Base-by-base conservation (phyloP, 2,329 filamentous ascomycete species). In the Pseudodiploospora longispora region DNA sequence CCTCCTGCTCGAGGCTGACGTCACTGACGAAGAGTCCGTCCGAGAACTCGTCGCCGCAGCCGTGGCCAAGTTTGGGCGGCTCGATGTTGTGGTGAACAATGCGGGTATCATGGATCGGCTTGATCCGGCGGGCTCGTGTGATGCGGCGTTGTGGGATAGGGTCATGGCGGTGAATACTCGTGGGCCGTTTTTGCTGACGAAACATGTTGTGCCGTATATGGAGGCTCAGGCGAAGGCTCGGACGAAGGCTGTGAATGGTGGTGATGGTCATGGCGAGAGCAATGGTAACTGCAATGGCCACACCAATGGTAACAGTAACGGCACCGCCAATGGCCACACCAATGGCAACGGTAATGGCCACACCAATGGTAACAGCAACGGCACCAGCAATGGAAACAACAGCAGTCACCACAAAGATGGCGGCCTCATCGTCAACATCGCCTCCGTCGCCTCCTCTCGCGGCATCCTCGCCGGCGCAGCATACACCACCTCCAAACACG, bases 41-140 rank as follows among this genome's bases (percentile, higher is more conserved):
- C 28, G 54, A 2, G 50, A 46, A 0, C 66, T 60, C 34, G 34
- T 58, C 9, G 43, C 47, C 6, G 32, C 43, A 3, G 40, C 52
- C 8, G 41, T 55, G 5, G 41, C 43, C 6, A 50, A 51, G n/a
- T 59, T 59, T 34, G 51, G 53, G 38, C 49, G 48, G n/a, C 49
- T 63, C 3, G 77, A 82, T 57, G 63, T 79, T n/a, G 62, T 82
- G 5, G 59, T 80, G 53, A 79, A 79, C 60, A 76, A 75, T 48
- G 76, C 76, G 7, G 78, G 71, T 27, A 65, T 80, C 44, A 74
- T 77, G 63, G 78, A 81, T 53, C 63, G 60, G 29, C 77, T 80
- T 50, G 70, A 75, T 36, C 69, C 74, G 0, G 72, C 71, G 0
- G 76, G 70, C 10, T 64, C 65, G 6, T 57, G 71, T 41, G 63